Conservation (phyloP, 192 early-diverging fungal genomes). For the Cetraspora pellucida region DNA sequence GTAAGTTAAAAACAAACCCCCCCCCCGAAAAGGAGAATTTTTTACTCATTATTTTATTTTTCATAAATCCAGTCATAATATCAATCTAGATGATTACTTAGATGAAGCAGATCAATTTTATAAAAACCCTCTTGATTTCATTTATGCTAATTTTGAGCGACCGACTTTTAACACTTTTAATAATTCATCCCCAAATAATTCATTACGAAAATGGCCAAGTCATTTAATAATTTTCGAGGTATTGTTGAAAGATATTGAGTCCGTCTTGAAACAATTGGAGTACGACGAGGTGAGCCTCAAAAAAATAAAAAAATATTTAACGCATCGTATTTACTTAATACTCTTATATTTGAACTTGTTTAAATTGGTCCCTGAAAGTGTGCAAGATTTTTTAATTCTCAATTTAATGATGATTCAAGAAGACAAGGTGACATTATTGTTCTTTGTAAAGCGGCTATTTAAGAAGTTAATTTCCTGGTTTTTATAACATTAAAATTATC, state of each 20-base stretch:
- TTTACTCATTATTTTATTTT: slow-evolving; percentile 1
- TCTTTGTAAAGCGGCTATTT: slow-evolving; percentile 48
- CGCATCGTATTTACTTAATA: neutral
- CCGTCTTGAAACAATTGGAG: slow-evolving; percentile 42
- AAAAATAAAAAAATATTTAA: neutral
- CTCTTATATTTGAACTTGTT: neutral
- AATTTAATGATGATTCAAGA: slow-evolving; percentile 81
- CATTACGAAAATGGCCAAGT: slow-evolving; percentile 56
- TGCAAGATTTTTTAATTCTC: slow-evolving; percentile 88
- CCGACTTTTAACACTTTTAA: neutral
- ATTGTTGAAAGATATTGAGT: slow-evolving; percentile 46
- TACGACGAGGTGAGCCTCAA: slow-evolving; percentile 58
- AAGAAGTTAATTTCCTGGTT: too few relatives aligned
- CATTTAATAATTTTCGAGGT: slow-evolving; percentile 82
- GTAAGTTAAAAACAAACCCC: too few relatives aligned
- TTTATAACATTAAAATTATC: too few relatives aligned
- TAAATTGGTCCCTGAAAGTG: slow-evolving; percentile 49
- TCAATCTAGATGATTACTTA: slow-evolving; percentile 44
- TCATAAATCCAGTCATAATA: slow-evolving; percentile 15
- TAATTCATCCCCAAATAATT: slow-evolving; percentile 10
- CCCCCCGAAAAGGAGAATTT: too few relatives aligned
- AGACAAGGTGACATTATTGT: slow-evolving; percentile 84
- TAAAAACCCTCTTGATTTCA: slow-evolving; percentile 62
- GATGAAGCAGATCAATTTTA: slow-evolving; percentile 87
- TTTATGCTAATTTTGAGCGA: slow-evolving; percentile 44